Evolutionary conservation across 768 basidiomycete genomes (phyloP).

Genomic region (Rhizopogon vinicolor): DNA sequence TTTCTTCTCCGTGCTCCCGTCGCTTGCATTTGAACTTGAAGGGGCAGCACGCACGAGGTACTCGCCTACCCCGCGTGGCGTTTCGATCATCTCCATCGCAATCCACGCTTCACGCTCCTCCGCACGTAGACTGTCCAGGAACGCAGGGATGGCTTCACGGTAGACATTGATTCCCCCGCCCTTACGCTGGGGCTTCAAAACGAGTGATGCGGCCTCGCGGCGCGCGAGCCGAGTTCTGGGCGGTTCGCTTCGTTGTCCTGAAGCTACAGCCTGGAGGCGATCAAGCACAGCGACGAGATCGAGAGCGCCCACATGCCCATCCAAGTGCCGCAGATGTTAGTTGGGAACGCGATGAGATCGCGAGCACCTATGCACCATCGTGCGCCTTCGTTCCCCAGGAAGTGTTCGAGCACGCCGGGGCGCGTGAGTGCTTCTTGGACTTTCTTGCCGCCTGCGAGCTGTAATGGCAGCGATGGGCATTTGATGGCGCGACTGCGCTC

Average conservation of each 20-base stretch:
- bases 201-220: conserved; percentile 46
- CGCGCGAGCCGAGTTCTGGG: conserved; percentile 18
- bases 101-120: conserved; percentile 84
- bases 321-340: conserved; percentile 67
- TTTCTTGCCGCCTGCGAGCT: conserved; percentile 96
- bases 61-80: conserved; percentile 65
- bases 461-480: conserved; percentile 86
- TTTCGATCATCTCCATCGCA: conserved; percentile 88
- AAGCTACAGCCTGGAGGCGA: not conserved
- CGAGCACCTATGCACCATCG: conserved; percentile 25
- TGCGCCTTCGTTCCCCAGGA: conserved; percentile 44
- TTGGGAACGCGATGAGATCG: conserved; percentile 29
- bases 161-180: conserved; percentile 98
- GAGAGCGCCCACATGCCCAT: conserved; percentile 89
- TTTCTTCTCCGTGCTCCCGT: no score
- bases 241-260: conserved; percentile 8
- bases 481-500: conserved; percentile 87
- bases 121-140: conserved; percentile 58
- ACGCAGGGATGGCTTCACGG: conserved; percentile 71
- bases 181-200: conserved; percentile 97
- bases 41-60: no score
- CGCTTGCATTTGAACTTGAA: no score
- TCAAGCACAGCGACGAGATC: not conserved
- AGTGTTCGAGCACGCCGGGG: conserved; percentile 68
- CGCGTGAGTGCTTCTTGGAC: conserved; percentile 85